These are phyloP conservation scores for Microcera coccophila DNA, from an alignment of 2,329 filamentous ascomycete species.

Conservation along the genomic window DNA sequence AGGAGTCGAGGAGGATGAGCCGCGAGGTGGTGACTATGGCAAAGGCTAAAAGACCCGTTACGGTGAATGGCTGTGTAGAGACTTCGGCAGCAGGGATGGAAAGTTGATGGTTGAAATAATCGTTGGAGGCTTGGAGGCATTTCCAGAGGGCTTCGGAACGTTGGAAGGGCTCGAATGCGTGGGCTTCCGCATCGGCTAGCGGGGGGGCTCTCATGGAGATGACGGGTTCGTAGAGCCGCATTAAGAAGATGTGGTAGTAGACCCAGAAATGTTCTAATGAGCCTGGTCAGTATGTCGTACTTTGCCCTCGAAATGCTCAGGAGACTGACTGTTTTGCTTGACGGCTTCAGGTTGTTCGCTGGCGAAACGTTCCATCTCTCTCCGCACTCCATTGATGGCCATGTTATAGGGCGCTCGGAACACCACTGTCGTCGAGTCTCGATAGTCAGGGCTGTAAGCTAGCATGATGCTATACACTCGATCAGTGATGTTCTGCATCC, in stretches of 20 bases:
- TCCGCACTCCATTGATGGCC: constrained; percentile 30
- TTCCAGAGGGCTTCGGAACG: constrained; percentile 37
- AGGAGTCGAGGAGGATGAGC: constrained; percentile 33
- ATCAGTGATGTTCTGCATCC: constrained; percentile 32
- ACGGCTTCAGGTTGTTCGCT: constrained; percentile 19
- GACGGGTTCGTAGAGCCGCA: constrained; percentile 38
- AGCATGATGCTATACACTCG: constrained; percentile 25
- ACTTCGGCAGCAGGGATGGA: constrained; percentile 25
- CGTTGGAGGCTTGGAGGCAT: constrained; percentile 29
- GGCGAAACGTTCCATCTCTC: constrained; percentile 31
- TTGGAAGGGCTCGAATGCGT: constrained; percentile 20
- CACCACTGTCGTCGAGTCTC: constrained; percentile 14
- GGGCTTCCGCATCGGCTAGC: constrained; percentile 11
- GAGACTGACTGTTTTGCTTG: constrained; percentile 16
- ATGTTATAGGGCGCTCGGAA: constrained; percentile 31
- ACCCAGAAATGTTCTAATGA: constrained; percentile 32
- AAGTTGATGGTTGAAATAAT: constrained; percentile 26
- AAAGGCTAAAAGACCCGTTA: constrained; percentile 32
- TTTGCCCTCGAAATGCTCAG: no score
- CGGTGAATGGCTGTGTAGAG: constrained; percentile 29
- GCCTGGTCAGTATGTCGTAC: no score
- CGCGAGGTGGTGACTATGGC: constrained; percentile 33
- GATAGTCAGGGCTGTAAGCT: constrained; percentile 11
- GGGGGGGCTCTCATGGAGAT: constrained; percentile 27
- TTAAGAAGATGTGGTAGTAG: constrained; percentile 31